Conservation (phyloP, 495 filamentous ascomycete genomes). For the Penicillium goetzii region DNA sequence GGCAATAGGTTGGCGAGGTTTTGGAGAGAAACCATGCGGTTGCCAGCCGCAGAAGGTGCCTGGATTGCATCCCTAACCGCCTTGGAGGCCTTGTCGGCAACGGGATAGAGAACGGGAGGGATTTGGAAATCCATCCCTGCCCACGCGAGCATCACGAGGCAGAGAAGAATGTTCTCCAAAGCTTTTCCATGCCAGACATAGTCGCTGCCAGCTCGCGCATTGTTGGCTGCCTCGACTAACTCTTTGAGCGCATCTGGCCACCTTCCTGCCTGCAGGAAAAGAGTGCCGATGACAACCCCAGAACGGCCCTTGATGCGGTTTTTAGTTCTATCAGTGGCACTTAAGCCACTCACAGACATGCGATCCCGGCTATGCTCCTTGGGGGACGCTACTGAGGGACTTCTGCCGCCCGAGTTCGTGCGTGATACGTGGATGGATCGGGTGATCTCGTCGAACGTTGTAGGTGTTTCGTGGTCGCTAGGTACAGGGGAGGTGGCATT, state of each 20-base stretch:
- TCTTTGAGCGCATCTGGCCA: slow-evolving; percentile 91
- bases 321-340: slow-evolving; percentile 76
- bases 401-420: slow-evolving; percentile 39
- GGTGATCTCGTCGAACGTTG: slow-evolving; percentile 73
- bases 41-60: slow-evolving; percentile 45
- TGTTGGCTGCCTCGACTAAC: slow-evolving; percentile 74
- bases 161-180: slow-evolving; percentile 81
- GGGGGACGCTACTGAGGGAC: slow-evolving; percentile 40
- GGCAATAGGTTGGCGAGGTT: slow-evolving; percentile 66
- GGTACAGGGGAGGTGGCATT: slow-evolving; percentile 49
- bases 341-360: slow-evolving; percentile 83
- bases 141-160: slow-evolving; percentile 84
- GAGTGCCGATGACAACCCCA: slow-evolving; percentile 77
- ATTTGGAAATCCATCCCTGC: slow-evolving; percentile 84
- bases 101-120: slow-evolving; percentile 63
- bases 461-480: slow-evolving; percentile 60
- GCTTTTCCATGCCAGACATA: slow-evolving; percentile 97
- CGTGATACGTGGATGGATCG: slow-evolving; percentile 51
- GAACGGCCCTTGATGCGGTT: slow-evolving; percentile 83
- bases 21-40: slow-evolving; percentile 60
- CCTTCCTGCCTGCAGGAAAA: slow-evolving; percentile 85
- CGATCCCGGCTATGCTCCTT: slow-evolving; percentile 70
- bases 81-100: slow-evolving; percentile 57
- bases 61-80: slow-evolving; percentile 50
- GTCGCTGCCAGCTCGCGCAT: slow-evolving; percentile 80